Evolutionary conservation across 2,329 filamentous ascomycete genomes (phyloP).

Genomic region (Penicillium sclerotigenum): DNA sequence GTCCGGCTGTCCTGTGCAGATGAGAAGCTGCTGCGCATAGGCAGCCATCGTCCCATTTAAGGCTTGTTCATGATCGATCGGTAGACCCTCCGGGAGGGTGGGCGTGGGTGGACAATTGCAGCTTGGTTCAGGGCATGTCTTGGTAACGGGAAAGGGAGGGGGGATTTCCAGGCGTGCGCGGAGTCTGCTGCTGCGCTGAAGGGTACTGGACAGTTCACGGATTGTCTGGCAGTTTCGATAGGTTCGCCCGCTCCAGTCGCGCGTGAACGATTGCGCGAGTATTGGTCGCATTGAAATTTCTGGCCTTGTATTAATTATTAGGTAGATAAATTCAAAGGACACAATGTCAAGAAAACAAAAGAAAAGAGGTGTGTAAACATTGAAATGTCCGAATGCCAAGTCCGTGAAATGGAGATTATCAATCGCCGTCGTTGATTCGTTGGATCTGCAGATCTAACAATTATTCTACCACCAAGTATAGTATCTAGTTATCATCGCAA

Average conservation of each 20-base stretch:
- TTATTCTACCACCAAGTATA: background rate
- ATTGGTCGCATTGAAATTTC: slow-evolving; percentile 15
- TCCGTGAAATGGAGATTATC: slow-evolving; percentile 13
- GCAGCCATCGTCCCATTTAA: slow-evolving; percentile 73
- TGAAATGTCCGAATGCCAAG: slow-evolving; percentile 13
- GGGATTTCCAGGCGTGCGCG: slow-evolving; percentile 37
- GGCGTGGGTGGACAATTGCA: slow-evolving; percentile 73
- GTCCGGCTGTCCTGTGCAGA: slow-evolving; percentile 76
- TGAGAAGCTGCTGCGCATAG: slow-evolving; percentile 77
- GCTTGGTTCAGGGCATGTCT: slow-evolving; percentile 68
- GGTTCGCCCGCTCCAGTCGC: slow-evolving; percentile 13
- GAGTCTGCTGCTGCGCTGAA: slow-evolving; percentile 13
- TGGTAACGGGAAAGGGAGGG: slow-evolving; percentile 47
- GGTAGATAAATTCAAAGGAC: background rate
- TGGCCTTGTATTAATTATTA: background rate
- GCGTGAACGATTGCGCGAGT: slow-evolving; percentile 13
- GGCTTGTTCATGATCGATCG: slow-evolving; percentile 68
- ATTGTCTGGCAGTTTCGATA: slow-evolving; percentile 4
- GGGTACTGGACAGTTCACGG: slow-evolving; percentile 25
- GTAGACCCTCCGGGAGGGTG: slow-evolving; percentile 64
- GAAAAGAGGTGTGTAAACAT: background rate
- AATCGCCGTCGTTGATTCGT: slow-evolving; percentile 6
- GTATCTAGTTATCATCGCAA: background rate
- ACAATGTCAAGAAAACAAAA: background rate
- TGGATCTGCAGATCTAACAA: background rate